Evolutionary conservation across 2,329 filamentous ascomycete genomes (phyloP).

Genomic region (Bipolaris zeicola): DNA sequence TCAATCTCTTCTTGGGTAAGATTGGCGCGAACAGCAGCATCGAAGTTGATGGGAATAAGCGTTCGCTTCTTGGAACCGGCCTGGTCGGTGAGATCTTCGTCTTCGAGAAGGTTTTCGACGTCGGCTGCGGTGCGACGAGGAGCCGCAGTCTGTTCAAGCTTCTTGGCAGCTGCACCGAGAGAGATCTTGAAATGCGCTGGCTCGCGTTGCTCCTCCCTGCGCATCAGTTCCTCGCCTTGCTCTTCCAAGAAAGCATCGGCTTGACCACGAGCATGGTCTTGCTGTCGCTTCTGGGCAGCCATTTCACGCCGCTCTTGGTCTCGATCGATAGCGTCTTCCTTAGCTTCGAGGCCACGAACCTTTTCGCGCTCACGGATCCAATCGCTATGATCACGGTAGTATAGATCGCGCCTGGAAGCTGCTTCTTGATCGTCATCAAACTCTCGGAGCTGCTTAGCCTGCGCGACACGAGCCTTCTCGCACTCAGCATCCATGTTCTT

Average conservation of each 20-base stretch:
- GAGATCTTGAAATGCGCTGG: constrained; percentile 87
- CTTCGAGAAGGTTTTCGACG: constrained; percentile 90
- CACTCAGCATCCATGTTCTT: constrained; percentile 72
- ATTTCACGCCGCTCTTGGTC: constrained; percentile 76
- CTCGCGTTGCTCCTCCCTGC: constrained; percentile 53
- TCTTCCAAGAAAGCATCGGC: constrained; percentile 89
- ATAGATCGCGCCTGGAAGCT: constrained; percentile 72
- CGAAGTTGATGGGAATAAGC: constrained; percentile 60
- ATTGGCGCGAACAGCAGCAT: constrained; percentile 50
- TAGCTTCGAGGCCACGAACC: constrained; percentile 74
- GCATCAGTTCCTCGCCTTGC: constrained; percentile 74
- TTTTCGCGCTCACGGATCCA: constrained; percentile 83
- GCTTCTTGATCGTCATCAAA: constrained; percentile 92
- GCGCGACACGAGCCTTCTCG: constrained; percentile 67
- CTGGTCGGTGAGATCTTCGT: constrained; percentile 76
- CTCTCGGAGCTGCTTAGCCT: constrained; percentile 73
- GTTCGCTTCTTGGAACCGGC: constrained; percentile 71
- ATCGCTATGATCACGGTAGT: constrained; percentile 82
- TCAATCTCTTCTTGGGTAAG: constrained; percentile 87
- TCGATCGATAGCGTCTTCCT: constrained; percentile 82
- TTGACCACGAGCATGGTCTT: constrained; percentile 80
- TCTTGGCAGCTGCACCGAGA: constrained; percentile 83
- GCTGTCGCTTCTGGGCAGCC: constrained; percentile 70
- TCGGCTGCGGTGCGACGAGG: constrained; percentile 83
- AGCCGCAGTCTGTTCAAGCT: constrained; percentile 61